These are phyloP conservation scores for Fusarium incarnatum DNA, from an alignment of 2,329 filamentous ascomycete species.

Conservation along the genomic window DNA sequence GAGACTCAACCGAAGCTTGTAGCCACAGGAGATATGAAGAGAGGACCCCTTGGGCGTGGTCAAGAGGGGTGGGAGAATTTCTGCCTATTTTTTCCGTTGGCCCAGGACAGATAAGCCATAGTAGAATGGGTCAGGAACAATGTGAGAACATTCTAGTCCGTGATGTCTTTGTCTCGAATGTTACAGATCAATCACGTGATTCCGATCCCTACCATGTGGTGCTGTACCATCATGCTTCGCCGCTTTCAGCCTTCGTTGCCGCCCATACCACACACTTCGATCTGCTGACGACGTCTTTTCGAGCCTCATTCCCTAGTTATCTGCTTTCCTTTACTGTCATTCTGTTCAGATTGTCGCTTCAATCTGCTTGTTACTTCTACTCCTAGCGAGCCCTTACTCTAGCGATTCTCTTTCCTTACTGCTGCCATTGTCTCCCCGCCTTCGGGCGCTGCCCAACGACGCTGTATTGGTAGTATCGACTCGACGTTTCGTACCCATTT, in stretches of 20 bases:
- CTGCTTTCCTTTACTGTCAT: constrained; percentile 27
- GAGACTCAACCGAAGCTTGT: constrained; percentile 12
- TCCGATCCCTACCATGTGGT: constrained; percentile 6
- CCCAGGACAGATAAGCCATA: background rate
- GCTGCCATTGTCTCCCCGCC: constrained; percentile 36
- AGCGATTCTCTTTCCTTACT: constrained; percentile 17
- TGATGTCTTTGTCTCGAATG: constrained; percentile 13
- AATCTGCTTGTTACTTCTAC: constrained; percentile 5
- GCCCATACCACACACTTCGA: constrained; percentile 28
- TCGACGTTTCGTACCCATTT: constrained; percentile 17
- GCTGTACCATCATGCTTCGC: constrained; percentile 35
- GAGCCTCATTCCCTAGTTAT: constrained; percentile 37
- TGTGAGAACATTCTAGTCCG: background rate
- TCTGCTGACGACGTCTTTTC: constrained; percentile 36
- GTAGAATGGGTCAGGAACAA: background rate
- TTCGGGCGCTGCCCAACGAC: constrained; percentile 35
- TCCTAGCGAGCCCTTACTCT: constrained; percentile 9
- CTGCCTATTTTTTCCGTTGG: background rate
- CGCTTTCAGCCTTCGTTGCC: constrained; percentile 35
- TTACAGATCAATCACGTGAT: constrained; percentile 34
- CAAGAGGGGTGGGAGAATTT: background rate
- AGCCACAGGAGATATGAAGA: constrained; percentile 15
- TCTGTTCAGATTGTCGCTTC: constrained; percentile 19
- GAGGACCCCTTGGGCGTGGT: background rate
- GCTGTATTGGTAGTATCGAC: constrained; percentile 26